These are phyloP conservation scores for Podaxis carcinomalis DNA, from an alignment of 768 basidiomycete species.

Conservation along the genomic window DNA sequence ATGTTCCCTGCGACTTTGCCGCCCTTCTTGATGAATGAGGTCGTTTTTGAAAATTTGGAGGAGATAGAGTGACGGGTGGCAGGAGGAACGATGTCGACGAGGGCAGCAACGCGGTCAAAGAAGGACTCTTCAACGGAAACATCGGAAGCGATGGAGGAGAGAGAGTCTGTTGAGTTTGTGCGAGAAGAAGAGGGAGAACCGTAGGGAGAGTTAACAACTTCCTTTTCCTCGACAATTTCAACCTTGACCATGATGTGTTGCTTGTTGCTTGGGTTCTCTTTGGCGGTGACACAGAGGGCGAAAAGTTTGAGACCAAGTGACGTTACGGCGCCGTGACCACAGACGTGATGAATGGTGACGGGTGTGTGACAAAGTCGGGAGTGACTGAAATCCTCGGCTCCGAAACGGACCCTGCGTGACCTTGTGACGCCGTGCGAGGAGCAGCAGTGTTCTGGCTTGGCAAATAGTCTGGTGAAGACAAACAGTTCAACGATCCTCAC, in stretches of 20 bases:
- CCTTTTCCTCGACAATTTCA: slow-evolving; percentile 83
- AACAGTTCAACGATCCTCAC: background rate
- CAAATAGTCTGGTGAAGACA: background rate
- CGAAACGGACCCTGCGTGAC: slow-evolving; percentile 10
- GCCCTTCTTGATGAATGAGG: slow-evolving; percentile 60
- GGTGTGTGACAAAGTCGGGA: slow-evolving; percentile 10
- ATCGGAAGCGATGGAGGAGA: slow-evolving; percentile 77
- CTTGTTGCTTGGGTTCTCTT: slow-evolving; percentile 14
- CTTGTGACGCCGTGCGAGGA: slow-evolving; percentile 3
- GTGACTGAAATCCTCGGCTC: slow-evolving; percentile 11
- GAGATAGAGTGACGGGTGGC: slow-evolving; percentile 76
- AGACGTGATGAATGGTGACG: slow-evolving; percentile 8
- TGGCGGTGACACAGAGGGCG: slow-evolving; percentile 21
- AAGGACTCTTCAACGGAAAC: slow-evolving; percentile 73
- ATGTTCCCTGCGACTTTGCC: slow-evolving; percentile 78
- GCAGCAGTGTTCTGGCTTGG: slow-evolving; percentile 6
- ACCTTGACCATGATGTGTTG: slow-evolving; percentile 80
- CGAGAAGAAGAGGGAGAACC: slow-evolving; percentile 71
- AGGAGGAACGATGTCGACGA: slow-evolving; percentile 95
- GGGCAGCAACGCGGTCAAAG: slow-evolving; percentile 82
- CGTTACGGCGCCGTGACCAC: background rate
- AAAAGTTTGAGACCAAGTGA: slow-evolving; percentile 11
- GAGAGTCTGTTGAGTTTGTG: slow-evolving; percentile 66
- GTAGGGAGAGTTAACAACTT: slow-evolving; percentile 66
- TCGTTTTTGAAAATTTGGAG: slow-evolving; percentile 54